Percentiles rank a stretch among this genome's conserved stretches.
phyloP scores from a whole-genome alignment of 306 rosid genomes.

The Fragaria vesca region DNA sequence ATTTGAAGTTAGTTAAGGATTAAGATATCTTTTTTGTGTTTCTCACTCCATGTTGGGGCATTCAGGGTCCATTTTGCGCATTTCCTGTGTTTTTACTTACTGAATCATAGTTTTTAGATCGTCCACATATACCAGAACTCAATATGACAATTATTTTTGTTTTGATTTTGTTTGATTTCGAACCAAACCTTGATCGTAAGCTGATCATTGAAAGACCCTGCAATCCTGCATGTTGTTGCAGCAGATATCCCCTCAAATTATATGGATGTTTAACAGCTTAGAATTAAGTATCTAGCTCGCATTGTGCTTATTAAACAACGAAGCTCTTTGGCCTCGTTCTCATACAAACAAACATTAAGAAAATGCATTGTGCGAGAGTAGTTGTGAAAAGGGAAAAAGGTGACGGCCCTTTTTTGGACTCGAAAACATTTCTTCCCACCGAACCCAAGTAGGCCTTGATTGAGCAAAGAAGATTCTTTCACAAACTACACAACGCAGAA shows the following conservation, averaged over 20 bases:
- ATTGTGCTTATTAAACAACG: background rate
- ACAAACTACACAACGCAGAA: conserved; percentile 33
- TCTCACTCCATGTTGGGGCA: background rate
- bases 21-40: background rate
- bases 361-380: conserved; percentile 33
- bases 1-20: background rate
- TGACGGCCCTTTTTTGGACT: conserved; percentile 21
- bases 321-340: conserved; percentile 6
- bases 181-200: background rate
- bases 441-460: conserved; percentile 29
- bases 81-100: background rate
- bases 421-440: conserved; percentile 22
- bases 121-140: background rate
- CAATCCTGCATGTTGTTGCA: background rate
- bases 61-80: background rate
- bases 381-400: conserved; percentile 36
- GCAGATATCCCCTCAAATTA: no score
- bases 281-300: background rate
- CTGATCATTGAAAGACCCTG: background rate
- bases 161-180: no score
- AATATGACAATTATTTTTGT: no score
- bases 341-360: conserved; percentile 12
- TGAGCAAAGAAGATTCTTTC: conserved; percentile 34
- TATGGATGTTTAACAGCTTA: background rate
- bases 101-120: background rate